Evolutionary conservation across 2,329 filamentous ascomycete species (phyloP), one percentile per base, ranked within the genome.

Genomic region (Xylariaceae sp.): DNA sequence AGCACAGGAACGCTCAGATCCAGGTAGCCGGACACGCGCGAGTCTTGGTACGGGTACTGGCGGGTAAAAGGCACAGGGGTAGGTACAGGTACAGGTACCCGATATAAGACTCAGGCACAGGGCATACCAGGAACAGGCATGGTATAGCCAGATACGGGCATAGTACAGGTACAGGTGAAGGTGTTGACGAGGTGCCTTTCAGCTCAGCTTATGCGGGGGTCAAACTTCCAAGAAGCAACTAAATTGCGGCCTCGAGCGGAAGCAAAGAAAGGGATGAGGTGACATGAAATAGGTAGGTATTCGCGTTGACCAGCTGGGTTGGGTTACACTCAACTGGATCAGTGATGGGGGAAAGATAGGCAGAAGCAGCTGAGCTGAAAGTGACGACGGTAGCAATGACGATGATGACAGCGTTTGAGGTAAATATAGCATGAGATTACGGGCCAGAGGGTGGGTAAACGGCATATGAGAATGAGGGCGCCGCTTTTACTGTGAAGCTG

Each of bases 141-240:
- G 37, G 13, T 13, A 42, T 42, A 42, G 37, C 9, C 37, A 42
- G 37, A 13, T 13, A 42, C 13, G 13, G 37, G 37, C 2, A 42
- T 42, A 50, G 8, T 34, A 56, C 13, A 42, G 37, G 37, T 13
- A 42, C 13, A 42, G 37, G 37, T 42, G 13, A 10, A 50, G 54
- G 47, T 44, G 42, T 44, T n/a, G 54, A 18, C 17, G 17, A 30
- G 13, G 37, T 44, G 23, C 50, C 11, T 55, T 51, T 51, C 53
- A 61, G 62, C 63, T 52, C 55, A 63, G 56, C 54, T 53, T 54
- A 58, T 58, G 66, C 67, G 61, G 61, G 60, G 37, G 62, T 62
- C 68, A 54, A 64, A 47, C 54, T 51, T 51, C 13, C 18, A 35
- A 56, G 39, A 56, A 51, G 60, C 53, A 56, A 61, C 53, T 10